Evolutionary conservation across 2,329 filamentous ascomycete species (phyloP).

Genomic region (Dothistroma pini): DNA sequence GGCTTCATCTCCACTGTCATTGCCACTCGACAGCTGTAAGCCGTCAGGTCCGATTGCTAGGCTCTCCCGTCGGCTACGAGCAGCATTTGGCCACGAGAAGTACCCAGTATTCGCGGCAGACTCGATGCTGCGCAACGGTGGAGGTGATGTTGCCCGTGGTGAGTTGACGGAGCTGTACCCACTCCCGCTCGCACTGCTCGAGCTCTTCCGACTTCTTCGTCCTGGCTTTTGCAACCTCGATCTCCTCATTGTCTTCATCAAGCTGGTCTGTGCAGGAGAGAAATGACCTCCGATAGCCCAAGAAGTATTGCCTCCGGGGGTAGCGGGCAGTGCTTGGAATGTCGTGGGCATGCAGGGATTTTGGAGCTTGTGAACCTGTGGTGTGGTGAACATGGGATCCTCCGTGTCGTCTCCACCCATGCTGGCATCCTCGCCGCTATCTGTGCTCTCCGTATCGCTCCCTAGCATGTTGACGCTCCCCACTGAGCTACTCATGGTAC

Average conservation of each 20-base stretch:
- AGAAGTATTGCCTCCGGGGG: conserved; percentile 40
- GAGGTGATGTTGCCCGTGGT: conserved; percentile 73
- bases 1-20: conserved; percentile 71
- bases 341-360: conserved; percentile 45
- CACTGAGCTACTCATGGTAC: conserved; percentile 72
- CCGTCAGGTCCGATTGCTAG: conserved; percentile 89
- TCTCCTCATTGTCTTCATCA: conserved; percentile 78
- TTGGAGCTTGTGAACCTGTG: conserved; percentile 64
- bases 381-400: conserved; percentile 78
- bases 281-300: conserved; percentile 30
- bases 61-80: conserved; percentile 68
- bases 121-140: conserved; percentile 56
- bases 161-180: conserved; percentile 65
- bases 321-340: conserved; percentile 44
- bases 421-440: conserved; percentile 56
- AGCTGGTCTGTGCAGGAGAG: conserved; percentile 36
- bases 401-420: conserved; percentile 49
- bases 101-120: conserved; percentile 42
- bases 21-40: conserved; percentile 72
- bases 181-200: conserved; percentile 60
- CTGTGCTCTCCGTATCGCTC: conserved; percentile 71
- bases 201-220: conserved; percentile 59
- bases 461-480: conserved; percentile 76
- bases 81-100: conserved; percentile 34
- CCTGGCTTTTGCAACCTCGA: conserved; percentile 51